phyloP scores from a whole-genome alignment of 805 yeast genomes.

The Starmerella bombi region DNA sequence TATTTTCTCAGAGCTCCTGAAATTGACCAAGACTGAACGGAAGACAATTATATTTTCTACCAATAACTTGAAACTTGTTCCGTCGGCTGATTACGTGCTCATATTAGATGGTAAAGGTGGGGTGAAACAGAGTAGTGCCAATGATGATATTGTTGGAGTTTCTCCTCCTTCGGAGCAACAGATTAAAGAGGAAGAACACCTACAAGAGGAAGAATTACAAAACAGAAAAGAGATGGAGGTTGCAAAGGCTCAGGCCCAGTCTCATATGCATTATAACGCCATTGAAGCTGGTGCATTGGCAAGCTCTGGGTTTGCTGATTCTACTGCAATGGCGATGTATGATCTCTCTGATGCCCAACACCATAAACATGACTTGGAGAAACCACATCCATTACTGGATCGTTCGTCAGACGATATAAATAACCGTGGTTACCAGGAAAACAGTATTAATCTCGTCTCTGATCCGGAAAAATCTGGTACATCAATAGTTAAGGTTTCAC shows the following conservation, averaged over 20 bases:
- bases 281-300: not conserved
- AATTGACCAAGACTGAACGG: conserved; percentile 39
- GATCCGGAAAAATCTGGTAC: not conserved
- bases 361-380: not conserved
- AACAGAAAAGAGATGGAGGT: not conserved
- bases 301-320: not conserved
- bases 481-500: not conserved
- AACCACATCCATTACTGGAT: too few species aligned
- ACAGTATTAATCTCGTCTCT: not conserved
- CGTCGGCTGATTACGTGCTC: conserved; percentile 53
- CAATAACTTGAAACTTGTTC: conserved; percentile 62
- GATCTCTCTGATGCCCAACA: not conserved
- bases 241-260: not conserved
- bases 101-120: conserved; percentile 46
- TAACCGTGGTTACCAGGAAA: not conserved
- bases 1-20: conserved; percentile 48
- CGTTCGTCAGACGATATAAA: too few species aligned
- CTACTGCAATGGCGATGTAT: not conserved
- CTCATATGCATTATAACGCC: not conserved
- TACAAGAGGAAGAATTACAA: not conserved
- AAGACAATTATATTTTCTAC: conserved; percentile 69
- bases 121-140: not conserved
- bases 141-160: not conserved
- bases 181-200: not conserved
- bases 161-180: not conserved